phyloP scores from a whole-genome alignment of 345 rosid genomes.

The Melaleuca alternifolia region DNA sequence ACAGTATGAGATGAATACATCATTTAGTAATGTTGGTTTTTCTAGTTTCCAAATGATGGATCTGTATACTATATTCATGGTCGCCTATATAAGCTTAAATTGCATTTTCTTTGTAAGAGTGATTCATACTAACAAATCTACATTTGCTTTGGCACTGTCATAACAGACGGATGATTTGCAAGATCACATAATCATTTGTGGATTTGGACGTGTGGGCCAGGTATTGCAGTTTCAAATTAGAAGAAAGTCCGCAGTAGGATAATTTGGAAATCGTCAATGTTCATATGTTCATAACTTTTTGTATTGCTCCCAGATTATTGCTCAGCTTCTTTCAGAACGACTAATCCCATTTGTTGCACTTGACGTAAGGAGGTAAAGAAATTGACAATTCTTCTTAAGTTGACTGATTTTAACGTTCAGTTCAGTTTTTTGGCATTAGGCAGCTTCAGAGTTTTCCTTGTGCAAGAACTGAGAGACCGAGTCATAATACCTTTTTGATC shows the following conservation, averaged over 20 bases:
- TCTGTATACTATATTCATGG: background rate
- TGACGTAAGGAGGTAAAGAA: conserved; percentile 77
- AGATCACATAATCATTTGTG: conserved; percentile 91
- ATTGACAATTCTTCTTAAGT: background rate
- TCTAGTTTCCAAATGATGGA: background rate
- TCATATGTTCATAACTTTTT: background rate
- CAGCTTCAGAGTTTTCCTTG: background rate
- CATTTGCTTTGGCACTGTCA: background rate
- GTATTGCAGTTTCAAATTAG: conserved; percentile 16
- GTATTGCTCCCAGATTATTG: conserved; percentile 55
- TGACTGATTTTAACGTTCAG: background rate
- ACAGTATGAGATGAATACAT: background rate
- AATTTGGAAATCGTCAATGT: background rate
- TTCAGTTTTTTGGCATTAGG: background rate
- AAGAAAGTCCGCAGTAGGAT: background rate
- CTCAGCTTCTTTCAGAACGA: conserved; percentile 97
- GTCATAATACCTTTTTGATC: background rate
- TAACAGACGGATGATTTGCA: conserved; percentile 97
- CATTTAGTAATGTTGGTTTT: background rate
- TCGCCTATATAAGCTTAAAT: background rate
- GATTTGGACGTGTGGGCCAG: conserved; percentile 99
- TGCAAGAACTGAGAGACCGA: background rate
- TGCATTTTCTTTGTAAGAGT: background rate
- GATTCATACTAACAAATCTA: background rate
- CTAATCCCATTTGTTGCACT: conserved; percentile 97